phyloP scores from a whole-genome alignment of 2,329 filamentous ascomycete genomes.

The Sordariomycetes sp. region DNA sequence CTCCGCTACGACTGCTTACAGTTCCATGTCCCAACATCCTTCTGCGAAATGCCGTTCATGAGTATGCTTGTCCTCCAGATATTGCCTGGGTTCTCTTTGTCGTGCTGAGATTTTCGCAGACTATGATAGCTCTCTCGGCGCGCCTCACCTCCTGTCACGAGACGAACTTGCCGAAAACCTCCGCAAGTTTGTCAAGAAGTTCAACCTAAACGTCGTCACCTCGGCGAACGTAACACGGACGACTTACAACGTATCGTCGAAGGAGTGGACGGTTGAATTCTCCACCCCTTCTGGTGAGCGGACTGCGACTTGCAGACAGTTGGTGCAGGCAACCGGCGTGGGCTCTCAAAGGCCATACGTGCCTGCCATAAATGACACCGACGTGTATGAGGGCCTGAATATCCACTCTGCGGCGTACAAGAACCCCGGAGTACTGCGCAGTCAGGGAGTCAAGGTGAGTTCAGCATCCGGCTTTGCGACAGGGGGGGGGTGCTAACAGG shows the following conservation, averaged over 20 bases:
- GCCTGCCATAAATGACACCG: slow-evolving; percentile 11
- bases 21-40: slow-evolving; percentile 26
- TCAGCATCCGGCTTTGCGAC: too few relatives aligned
- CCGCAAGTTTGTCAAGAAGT: slow-evolving; percentile 14
- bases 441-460: slow-evolving; percentile 11
- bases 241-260: slow-evolving; percentile 9
- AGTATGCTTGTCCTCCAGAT: slow-evolving; percentile 4
- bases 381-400: slow-evolving; percentile 10
- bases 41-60: slow-evolving; percentile 8
- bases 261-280: slow-evolving; percentile 17
- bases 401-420: slow-evolving; percentile 15
- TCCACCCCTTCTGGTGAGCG: slow-evolving; percentile 4
- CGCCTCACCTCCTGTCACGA: slow-evolving; percentile 9
- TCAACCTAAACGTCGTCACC: slow-evolving; percentile 21
- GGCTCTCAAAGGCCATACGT: slow-evolving; percentile 12
- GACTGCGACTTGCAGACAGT: slow-evolving; percentile 9
- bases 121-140: slow-evolving; percentile 9
- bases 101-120: slow-evolving; percentile 1
- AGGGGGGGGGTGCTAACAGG: too few relatives aligned
- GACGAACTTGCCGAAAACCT: slow-evolving; percentile 15
- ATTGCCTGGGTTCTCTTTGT: too few relatives aligned
- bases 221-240: slow-evolving; percentile 16
- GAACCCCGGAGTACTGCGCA: slow-evolving; percentile 10
- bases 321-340: slow-evolving; percentile 16
- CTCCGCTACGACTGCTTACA: slow-evolving; percentile 24